phyloP scores from a whole-genome alignment of 2,329 filamentous ascomycete species.

The Periconia macrospinosa region DNA sequence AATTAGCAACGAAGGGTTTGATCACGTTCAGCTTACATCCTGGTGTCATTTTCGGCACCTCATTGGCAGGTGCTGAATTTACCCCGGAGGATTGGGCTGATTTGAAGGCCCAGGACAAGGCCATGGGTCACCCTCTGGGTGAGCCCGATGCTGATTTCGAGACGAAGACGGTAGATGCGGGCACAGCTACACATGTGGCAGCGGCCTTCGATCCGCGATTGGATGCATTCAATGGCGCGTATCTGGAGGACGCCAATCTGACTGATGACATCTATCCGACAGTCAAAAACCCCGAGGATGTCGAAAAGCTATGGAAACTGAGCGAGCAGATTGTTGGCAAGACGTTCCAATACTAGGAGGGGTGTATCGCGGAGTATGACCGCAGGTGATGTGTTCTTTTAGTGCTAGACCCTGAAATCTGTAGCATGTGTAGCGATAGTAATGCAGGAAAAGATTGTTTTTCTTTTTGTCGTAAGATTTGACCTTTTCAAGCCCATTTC shows the following conservation, averaged over 20 bases:
- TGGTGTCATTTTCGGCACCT: conserved; percentile 27
- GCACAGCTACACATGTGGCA: conserved; percentile 32
- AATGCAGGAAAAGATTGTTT: not conserved
- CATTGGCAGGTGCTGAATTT: conserved; percentile 18
- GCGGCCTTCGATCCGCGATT: conserved; percentile 34
- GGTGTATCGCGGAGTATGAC: not conserved
- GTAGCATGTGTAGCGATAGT: not conserved
- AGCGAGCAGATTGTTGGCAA: conserved; percentile 36
- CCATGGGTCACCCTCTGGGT: conserved; percentile 21
- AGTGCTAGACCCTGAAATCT: not conserved
- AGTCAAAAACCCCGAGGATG: conserved; percentile 22
- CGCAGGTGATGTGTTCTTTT: not conserved
- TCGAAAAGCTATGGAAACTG: conserved; percentile 35
- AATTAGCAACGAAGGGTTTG: conserved; percentile 24
- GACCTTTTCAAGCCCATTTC: conserved; percentile 33
- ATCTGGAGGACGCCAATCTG: conserved; percentile 28
- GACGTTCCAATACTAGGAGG: conserved; percentile 23
- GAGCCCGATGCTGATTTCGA: conserved; percentile 12
- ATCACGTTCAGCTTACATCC: conserved; percentile 34
- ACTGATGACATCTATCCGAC: conserved; percentile 17
- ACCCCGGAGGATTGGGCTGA: conserved; percentile 22
- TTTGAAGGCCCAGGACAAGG: conserved; percentile 17
- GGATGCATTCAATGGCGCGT: conserved; percentile 26
- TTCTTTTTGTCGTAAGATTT: not conserved
- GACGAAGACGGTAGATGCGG: conserved; percentile 30